Conservation (phyloP, 176 grass and related monocot genomes). For the Themeda triandra region DNA sequence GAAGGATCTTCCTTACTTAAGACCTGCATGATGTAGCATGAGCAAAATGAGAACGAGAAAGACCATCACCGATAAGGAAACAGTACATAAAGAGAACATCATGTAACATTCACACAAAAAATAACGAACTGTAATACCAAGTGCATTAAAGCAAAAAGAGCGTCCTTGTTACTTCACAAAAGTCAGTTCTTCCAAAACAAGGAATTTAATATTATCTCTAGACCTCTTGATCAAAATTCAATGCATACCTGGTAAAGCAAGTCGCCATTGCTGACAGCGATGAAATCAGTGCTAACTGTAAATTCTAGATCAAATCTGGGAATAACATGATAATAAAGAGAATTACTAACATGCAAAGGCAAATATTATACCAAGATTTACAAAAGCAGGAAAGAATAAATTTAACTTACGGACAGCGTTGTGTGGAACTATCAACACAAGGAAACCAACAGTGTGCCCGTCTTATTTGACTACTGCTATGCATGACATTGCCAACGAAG, state of each 20-base stretch:
- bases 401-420: slow-evolving; percentile 76
- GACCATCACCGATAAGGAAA: slow-evolving; percentile 24
- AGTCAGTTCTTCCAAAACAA: slow-evolving; percentile 1
- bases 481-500: slow-evolving; percentile 63
- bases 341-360: slow-evolving; percentile 14
- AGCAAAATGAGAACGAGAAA: slow-evolving; percentile 21
- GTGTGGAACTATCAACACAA: slow-evolving; percentile 66
- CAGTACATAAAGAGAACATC: neutral
- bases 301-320: slow-evolving; percentile 97
- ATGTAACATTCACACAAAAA: neutral
- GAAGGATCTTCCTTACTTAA: slow-evolving; percentile 87
- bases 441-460: slow-evolving; percentile 92
- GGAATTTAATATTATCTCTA: neutral
- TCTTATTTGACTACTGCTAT: slow-evolving; percentile 75
- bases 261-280: slow-evolving; percentile 90
- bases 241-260: slow-evolving; percentile 88
- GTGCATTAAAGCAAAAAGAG: neutral
- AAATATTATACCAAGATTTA: slow-evolving; percentile 29
- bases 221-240: slow-evolving; percentile 6
- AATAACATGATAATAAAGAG: slow-evolving; percentile 23
- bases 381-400: slow-evolving; percentile 19
- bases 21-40: slow-evolving; percentile 55
- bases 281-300: slow-evolving; percentile 71
- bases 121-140: slow-evolving; percentile 1
- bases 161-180: slow-evolving; percentile 10